Evolutionary conservation across 345 rosid genomes (phyloP).

Genomic region (Carallia pectinifolia): DNA sequence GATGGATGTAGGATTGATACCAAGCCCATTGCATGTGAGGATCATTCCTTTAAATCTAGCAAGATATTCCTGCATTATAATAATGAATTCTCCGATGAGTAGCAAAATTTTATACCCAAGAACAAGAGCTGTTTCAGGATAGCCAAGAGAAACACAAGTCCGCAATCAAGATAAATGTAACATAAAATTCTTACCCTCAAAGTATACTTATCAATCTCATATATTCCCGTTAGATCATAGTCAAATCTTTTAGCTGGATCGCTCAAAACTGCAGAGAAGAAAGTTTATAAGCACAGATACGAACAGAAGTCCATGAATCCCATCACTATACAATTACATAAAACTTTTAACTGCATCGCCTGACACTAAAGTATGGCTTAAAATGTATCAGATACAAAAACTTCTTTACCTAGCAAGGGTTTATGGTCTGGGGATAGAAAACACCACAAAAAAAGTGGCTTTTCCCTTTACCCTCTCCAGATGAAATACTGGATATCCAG

Average conservation of each 20-base stretch:
- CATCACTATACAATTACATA: not conserved
- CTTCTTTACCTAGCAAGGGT: not conserved
- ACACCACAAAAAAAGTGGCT: no score
- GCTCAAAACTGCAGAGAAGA: conserved; percentile 55
- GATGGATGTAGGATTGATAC: conserved; percentile 58
- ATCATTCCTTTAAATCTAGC: conserved; percentile 90
- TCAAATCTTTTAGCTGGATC: conserved; percentile 75
- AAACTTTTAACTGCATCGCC: not conserved
- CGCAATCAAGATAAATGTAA: not conserved
- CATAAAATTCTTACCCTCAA: conserved; percentile 52
- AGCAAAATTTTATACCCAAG: conserved; percentile 2
- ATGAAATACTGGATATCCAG: no score
- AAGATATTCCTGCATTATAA: conserved; percentile 64
- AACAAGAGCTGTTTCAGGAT: not conserved
- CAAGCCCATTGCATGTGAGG: conserved; percentile 90
- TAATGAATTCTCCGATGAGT: conserved; percentile 12
- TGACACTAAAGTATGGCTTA: not conserved
- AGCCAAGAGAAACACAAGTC: conserved; percentile 2
- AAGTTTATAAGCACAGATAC: conserved; percentile 7
- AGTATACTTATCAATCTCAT: conserved; percentile 75
- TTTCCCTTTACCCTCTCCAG: not conserved
- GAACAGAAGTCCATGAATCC: not conserved
- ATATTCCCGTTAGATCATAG: conserved; percentile 73
- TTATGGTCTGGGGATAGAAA: not conserved
- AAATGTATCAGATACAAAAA: not conserved